Base-by-base conservation (phyloP, 2,329 filamentous ascomycete species). In the Plectosphaerella plurivora region DNA sequence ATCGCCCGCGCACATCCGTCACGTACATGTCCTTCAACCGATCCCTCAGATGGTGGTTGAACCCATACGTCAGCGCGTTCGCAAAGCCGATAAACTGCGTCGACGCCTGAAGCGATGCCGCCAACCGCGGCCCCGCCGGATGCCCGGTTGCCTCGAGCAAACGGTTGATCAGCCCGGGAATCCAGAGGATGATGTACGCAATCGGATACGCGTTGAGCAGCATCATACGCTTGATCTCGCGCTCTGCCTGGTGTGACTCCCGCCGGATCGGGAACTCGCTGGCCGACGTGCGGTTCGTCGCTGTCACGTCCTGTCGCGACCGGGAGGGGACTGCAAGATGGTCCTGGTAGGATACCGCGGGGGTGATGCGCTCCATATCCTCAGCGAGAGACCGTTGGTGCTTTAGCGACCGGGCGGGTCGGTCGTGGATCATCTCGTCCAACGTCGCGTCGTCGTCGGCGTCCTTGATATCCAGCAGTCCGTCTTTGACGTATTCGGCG, bases 131-230 rank as follows among this genome's bases (percentile, higher is more conserved):
- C 18, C 56, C 63, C 0, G 50, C 50, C 8, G 24, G n/a, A 7
- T 57, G 47, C 14, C 58, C 66, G 2, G 61, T 59, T 24, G 57
- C 61, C 55, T 68, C 67, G 41, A 59, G 60, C 41, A 66, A 49
- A 25, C 66, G 62, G 58, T 70, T 72, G 36, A 59, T 53, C 50
- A 72, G 63, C 6, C 69, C 69, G 0, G 69, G 69, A 7, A 72
- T 61, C 68, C 65, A 71, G n/a, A 71, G 62, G 5, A 70, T 46
- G 44, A 71, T 63, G 57, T 69, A 71, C 37, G 62, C 62, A 45
- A 69, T 64, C 1, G 69, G 68, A 47, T 71, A 72, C 2, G 65
- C 68, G 50, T 70, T 69, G 48, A 72, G 58, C 8, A 70, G 55
- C 18, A 72, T 60, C 55, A 71, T 65, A 47, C 63, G 63, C 46